A percentile compares a stretch with the other conserved stretches of the same genome.
These are phyloP conservation scores for Ustilago trichophora DNA, from an alignment of 1,284 basidiomycete genomes.

Conservation along the genomic window DNA sequence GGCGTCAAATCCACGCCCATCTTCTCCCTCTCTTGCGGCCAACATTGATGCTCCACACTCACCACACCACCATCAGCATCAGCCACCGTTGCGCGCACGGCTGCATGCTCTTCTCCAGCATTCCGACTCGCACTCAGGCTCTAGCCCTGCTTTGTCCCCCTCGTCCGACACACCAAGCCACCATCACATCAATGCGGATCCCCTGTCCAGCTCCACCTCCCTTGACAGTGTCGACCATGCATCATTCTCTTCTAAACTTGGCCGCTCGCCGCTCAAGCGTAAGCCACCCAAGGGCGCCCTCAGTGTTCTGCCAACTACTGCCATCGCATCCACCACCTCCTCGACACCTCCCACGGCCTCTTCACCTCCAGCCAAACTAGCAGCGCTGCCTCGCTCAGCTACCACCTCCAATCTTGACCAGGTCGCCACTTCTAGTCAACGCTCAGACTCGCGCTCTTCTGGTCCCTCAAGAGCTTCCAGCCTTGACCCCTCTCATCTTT, in stretches of 20 bases:
- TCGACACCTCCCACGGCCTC: not conserved
- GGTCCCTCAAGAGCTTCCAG: constrained; percentile 33
- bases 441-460: constrained; percentile 6
- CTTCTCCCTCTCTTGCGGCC: constrained; percentile 3
- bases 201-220: constrained; percentile 26
- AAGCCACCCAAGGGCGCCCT: constrained; percentile 21
- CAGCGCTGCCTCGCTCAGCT: constrained; percentile 18
- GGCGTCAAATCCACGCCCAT: constrained; percentile 8
- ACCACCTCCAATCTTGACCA: constrained; percentile 20
- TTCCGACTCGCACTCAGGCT: constrained; percentile 17
- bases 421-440: not conserved
- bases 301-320: constrained; percentile 10
- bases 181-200: constrained; percentile 2
- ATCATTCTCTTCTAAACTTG: constrained; percentile 3
- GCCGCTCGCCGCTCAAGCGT: not conserved
- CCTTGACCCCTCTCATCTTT: constrained; percentile 26
- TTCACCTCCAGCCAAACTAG: constrained; percentile 17
- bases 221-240: constrained; percentile 9
- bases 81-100: constrained; percentile 25
- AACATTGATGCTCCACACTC: not conserved
- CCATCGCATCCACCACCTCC: not conserved
- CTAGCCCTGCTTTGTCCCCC: constrained; percentile 28
- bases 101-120: constrained; percentile 36
- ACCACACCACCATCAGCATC: constrained; percentile 7
- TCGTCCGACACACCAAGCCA: constrained; percentile 25